Evolutionary conservation across 768 basidiomycete genomes (phyloP).

Genomic region (Serendipita vermifera): DNA sequence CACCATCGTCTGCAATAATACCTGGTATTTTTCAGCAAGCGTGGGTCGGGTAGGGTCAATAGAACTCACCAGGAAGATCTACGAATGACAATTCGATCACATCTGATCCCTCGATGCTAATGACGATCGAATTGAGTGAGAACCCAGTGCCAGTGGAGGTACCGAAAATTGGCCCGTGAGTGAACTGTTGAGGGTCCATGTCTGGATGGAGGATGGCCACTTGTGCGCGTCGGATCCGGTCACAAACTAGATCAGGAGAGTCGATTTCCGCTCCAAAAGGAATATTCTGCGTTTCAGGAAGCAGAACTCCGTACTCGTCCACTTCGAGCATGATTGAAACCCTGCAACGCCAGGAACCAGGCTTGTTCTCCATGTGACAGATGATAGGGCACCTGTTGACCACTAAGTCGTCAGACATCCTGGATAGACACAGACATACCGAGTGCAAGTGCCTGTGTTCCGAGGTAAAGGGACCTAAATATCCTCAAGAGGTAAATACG

Average conservation of each 20-base stretch:
- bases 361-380: neutral
- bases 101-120: neutral
- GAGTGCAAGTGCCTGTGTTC: neutral
- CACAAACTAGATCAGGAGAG: neutral
- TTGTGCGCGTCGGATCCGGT: neutral
- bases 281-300: neutral
- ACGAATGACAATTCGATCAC: conserved; percentile 7
- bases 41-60: neutral
- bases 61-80: neutral
- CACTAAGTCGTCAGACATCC: neutral
- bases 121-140: neutral
- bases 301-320: neutral
- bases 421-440: no score
- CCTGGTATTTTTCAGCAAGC: neutral
- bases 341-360: neutral
- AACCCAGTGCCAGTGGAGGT: neutral
- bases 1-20: neutral
- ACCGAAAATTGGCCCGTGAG: neutral
- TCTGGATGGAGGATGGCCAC: conserved; percentile 1
- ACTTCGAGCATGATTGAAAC: neutral
- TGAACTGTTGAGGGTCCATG: neutral
- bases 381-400: neutral
- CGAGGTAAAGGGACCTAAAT: neutral
- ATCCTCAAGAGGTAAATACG: neutral
- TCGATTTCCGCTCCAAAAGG: neutral